A percentile compares a stretch with the other conserved stretches of the same genome.
Evolutionary conservation across 2,329 filamentous ascomycete genomes (phyloP).

Genomic region (Neonectria faginata): DNA sequence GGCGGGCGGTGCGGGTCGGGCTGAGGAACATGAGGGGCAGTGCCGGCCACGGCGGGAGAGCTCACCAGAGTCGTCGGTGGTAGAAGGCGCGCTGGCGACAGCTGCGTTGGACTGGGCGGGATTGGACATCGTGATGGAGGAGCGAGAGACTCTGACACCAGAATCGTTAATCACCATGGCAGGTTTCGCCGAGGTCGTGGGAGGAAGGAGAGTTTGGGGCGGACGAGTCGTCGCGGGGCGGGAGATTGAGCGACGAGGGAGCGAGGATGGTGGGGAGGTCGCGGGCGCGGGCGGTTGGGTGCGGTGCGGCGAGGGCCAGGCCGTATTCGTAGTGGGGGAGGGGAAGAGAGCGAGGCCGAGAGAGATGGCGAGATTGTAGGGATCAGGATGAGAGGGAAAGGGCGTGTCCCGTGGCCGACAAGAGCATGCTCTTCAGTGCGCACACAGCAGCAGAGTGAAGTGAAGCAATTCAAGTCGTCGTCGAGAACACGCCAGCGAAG

Average conservation of each 20-base stretch:
- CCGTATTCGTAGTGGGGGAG: slow-evolving; percentile 42
- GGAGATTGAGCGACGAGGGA: slow-evolving; percentile 40
- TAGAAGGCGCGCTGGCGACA: slow-evolving; percentile 44
- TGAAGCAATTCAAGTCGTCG: slow-evolving; percentile 48
- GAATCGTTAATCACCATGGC: slow-evolving; percentile 57
- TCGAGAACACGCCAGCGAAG: slow-evolving; percentile 45
- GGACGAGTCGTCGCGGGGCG: slow-evolving; percentile 42
- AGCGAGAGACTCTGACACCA: slow-evolving; percentile 52
- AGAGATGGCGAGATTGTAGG: slow-evolving; percentile 22
- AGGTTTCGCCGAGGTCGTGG: slow-evolving; percentile 23
- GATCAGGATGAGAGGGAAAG: slow-evolving; percentile 38
- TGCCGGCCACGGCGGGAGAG: slow-evolving; percentile 43
- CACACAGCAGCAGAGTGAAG: slow-evolving; percentile 34
- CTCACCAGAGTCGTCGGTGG: slow-evolving; percentile 57
- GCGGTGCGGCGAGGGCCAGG: slow-evolving; percentile 38
- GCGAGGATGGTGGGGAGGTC: slow-evolving; percentile 42
- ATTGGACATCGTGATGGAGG: slow-evolving; percentile 54
- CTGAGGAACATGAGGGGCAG: slow-evolving; percentile 51
- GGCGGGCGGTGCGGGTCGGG: slow-evolving; percentile 39
- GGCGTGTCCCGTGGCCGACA: slow-evolving; percentile 45
- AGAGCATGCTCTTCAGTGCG: slow-evolving; percentile 46
- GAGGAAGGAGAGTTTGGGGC: slow-evolving; percentile 25
- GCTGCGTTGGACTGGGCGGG: slow-evolving; percentile 47
- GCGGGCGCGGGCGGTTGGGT: slow-evolving; percentile 31
- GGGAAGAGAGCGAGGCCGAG: slow-evolving; percentile 31